Base-by-base conservation (phyloP, 495 filamentous ascomycete species). In the Penicillium robsamsonii region DNA sequence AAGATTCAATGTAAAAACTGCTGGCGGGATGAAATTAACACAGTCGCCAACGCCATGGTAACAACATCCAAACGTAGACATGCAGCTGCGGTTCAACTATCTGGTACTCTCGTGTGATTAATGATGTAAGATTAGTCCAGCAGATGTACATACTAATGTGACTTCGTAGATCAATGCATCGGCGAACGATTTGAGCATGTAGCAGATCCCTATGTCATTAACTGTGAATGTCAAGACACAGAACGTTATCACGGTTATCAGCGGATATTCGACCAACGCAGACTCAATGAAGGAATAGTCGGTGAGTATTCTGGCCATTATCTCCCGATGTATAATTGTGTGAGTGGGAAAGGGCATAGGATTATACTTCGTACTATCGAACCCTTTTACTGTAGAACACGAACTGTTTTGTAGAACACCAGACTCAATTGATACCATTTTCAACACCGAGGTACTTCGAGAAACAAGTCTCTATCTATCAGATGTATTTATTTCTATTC, bases 91-190 rank as follows among this genome's bases (percentile, higher is more conserved):
- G 38, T 52, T 43, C 25, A 42, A 31, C 50, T 8, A 17, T 27
- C 45, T 3, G 10, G 17, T 11, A 13, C 17, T 42, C 35, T 41
- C 49, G 35, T 41, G 24, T 41, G 38, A 30, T 30, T 20, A 1
- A 43, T 52, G 38, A 52, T 52, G 50, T 52, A 31, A 52, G 37
- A 42, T n/a, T 31, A 31, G 9, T 12, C 9, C 5, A 41, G n/a
- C 17, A 30, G 37, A 29, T 12, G 15, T 42, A 25, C 10, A 42
- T 42, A 25, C 33, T 18, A 50, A n/a, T 10, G 27, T 46, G 37
- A 38, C 49, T 18, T 29, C 6, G 37, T 15, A 41, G 9, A 31
- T 18, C 37, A 30, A 17, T 5, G 3, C 17, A 42, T 42, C 50
- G 50, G 50, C 50, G 50, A 52, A 31, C 50, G 31, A 17, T 4